These are phyloP conservation scores for Saraca asoca DNA, from an alignment of 331 rosid species.

Conservation along the genomic window DNA sequence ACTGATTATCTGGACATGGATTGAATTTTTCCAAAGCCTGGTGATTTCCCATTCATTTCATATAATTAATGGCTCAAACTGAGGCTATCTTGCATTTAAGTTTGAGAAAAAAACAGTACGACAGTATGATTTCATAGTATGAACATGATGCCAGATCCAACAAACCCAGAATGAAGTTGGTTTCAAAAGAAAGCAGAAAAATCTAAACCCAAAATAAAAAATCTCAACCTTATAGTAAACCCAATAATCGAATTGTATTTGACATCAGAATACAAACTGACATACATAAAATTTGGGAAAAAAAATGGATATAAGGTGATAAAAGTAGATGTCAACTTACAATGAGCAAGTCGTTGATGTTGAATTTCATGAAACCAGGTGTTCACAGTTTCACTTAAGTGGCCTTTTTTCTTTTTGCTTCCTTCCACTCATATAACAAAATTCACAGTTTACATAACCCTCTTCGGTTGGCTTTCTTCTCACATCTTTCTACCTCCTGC, in stretches of 20 bases:
- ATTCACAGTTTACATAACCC: too few species aligned
- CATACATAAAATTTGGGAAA: not conserved
- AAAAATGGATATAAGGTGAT: not conserved
- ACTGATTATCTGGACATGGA: constrained; percentile 7
- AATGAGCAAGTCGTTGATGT: constrained; percentile 90
- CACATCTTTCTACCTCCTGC: too few species aligned
- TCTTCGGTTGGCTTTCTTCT: too few species aligned
- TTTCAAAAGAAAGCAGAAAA: constrained; percentile 16
- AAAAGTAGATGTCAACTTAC: constrained; percentile 46
- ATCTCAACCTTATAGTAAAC: constrained; percentile 1
- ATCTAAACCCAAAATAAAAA: constrained; percentile 23
- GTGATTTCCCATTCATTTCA: constrained; percentile 18
- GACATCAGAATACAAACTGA: not conserved
- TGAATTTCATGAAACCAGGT: constrained; percentile 33
- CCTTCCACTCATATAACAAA: too few species aligned
- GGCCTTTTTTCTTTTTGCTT: too few species aligned
- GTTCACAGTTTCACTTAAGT: too few species aligned
- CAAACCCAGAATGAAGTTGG: constrained; percentile 22
- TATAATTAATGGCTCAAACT: constrained; percentile 13
- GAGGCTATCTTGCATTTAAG: constrained; percentile 20
- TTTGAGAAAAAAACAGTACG: not conserved
- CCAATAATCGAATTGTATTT: constrained; percentile 40
- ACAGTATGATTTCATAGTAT: constrained; percentile 23
- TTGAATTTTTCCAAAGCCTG: constrained; percentile 29
- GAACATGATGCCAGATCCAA: constrained; percentile 31